Evolutionary conservation across 129 eudicot genomes (phyloP), one percentile per base, ranked within the genome.

Genomic region (Lonicera japonica): DNA sequence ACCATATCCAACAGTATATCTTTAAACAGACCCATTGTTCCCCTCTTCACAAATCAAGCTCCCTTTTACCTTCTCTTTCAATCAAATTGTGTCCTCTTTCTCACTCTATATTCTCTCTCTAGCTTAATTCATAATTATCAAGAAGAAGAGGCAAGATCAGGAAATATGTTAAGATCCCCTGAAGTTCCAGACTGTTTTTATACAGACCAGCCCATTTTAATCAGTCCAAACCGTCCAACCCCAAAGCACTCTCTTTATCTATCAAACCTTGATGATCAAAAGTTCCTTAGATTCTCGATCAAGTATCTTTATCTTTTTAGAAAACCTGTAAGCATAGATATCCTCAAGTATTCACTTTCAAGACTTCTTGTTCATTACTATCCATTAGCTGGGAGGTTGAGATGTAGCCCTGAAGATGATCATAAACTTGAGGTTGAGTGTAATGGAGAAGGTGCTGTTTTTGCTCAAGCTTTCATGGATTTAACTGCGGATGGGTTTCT

Each of bases 251-350:
- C 72, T 16, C 85, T 92, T 21, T 80, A 82, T 56, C 86, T 92
- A 60, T 87, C 98, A 51, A 92, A 92, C 69, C 90, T 92, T 45
- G 98, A 92, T 65, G 96, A 84, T 61, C 98, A 92, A 73, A 92
- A 80, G 78, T 92, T 92, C 59, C 80, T 92, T 1, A 87, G 98
- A 80, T 92, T 87, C 84, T 77, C 95, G 39, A 84, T 85, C 70
- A 92, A 87, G 55, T 92, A 87, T 64, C 79, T 92, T 63, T 92
- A 87, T 60, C 77, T 92, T 70, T 92, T 72, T 74, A 71, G 24
- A 53, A 92, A 87, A 45, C 68, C 85, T 13, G 60, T 80, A 8
- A 38, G 69, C 64, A 60, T 70, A 8, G 70, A 80, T 60, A 63
- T 55, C 43, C 72, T 92, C 1, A 84, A 87, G 60, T 53, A 20